Evolutionary conservation across 345 rosid species (phyloP).

Genomic region (Gossypium australe): DNA sequence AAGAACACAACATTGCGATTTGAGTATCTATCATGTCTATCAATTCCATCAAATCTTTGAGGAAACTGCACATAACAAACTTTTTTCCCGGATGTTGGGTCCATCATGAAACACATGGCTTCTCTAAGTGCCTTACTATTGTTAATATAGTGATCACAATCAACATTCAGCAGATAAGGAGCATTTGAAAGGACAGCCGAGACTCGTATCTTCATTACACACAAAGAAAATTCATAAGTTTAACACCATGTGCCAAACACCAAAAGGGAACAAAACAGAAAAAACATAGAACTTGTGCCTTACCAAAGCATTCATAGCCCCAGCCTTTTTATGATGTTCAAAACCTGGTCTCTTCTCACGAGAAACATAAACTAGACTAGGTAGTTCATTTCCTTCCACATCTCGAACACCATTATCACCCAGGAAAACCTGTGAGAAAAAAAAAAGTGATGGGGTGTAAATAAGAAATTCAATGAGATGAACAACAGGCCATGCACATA

Average conservation of each 20-base stretch:
- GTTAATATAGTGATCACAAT: constrained; percentile 95
- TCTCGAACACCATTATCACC: constrained; percentile 77
- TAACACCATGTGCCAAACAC: not conserved
- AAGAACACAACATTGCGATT: constrained; percentile 95
- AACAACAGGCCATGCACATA: not conserved
- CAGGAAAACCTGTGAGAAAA: constrained; percentile 66
- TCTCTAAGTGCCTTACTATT: constrained; percentile 92
- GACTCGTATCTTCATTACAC: constrained; percentile 62
- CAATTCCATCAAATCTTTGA: constrained; percentile 98
- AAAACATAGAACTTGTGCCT: not conserved
- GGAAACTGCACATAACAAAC: constrained; percentile 98
- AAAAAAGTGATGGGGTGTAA: not conserved
- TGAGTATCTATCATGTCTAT: constrained; percentile 91
- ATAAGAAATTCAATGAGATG: not conserved
- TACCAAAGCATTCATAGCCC: constrained; percentile 96
- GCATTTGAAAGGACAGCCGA: constrained; percentile 92
- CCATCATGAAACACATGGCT: constrained; percentile 99
- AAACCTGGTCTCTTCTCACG: constrained; percentile 99
- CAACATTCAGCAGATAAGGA: constrained; percentile 85
- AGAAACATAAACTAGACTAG: constrained; percentile 88
- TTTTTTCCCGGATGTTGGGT: constrained; percentile 79
- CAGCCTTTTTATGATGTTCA: constrained; percentile 98
- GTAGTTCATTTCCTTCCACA: constrained; percentile 73
- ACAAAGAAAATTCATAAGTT: not conserved
- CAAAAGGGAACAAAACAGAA: not conserved